Conservation (phyloP, 192 early-diverging fungal genomes). For the Coemansia sp. region DNA sequence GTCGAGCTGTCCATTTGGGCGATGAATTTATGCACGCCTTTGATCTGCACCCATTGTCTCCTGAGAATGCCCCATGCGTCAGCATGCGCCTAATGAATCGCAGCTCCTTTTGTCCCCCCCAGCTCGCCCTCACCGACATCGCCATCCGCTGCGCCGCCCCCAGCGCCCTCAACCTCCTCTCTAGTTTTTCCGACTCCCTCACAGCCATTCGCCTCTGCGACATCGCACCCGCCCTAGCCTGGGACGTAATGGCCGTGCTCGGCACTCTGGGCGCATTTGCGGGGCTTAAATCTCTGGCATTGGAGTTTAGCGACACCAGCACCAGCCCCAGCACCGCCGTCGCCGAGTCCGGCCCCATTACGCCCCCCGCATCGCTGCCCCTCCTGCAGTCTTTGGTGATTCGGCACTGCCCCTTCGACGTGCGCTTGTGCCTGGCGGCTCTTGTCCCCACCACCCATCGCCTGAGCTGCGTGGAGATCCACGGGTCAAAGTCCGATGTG, state of each 20-base stretch:
- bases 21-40: neutral
- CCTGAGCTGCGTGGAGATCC: neutral
- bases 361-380: neutral
- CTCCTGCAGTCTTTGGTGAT: neutral
- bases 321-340: neutral
- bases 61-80: neutral
- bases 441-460: neutral
- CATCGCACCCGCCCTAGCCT: neutral
- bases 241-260: constrained; percentile 9
- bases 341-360: neutral
- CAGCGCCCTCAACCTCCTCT: neutral
- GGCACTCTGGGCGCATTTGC: neutral
- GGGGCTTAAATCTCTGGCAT: neutral
- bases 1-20: neutral
- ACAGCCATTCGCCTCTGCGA: neutral
- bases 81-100: neutral
- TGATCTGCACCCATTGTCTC: neutral
- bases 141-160: neutral
- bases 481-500: neutral
- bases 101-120: neutral
- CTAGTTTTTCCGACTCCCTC: neutral
- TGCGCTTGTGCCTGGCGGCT: neutral
- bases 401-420: constrained; percentile 4
- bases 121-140: neutral
- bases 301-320: constrained; percentile 7